Conservation (phyloP, 257 asterid genomes). For the Gentiana dahurica region DNA sequence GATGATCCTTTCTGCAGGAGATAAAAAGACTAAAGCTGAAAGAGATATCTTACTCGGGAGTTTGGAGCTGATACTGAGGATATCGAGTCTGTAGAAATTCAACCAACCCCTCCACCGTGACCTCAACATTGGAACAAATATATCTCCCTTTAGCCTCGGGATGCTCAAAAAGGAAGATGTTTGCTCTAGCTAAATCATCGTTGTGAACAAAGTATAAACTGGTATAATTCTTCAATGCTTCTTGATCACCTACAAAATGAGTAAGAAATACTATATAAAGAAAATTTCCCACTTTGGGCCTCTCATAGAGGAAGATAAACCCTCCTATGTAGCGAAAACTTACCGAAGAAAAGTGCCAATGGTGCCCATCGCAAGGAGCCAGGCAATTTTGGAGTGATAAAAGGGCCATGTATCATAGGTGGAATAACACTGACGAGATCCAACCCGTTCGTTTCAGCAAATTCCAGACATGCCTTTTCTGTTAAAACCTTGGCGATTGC, state of each 20-base stretch:
- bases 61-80: conserved; percentile 18
- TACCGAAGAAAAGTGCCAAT: conserved; percentile 7
- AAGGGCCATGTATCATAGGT: conserved; percentile 6
- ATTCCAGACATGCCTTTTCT: conserved; percentile 22
- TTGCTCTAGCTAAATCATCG: conserved; percentile 35
- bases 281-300: too few relatives aligned
- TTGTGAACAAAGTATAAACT: conserved; percentile 20
- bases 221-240: conserved; percentile 5
- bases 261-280: not conserved
- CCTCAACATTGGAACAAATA: conserved; percentile 32
- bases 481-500: conserved; percentile 13
- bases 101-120: conserved; percentile 17
- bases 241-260: conserved; percentile 16
- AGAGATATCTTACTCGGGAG: conserved; percentile 12
- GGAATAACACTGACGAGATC: conserved; percentile 12
- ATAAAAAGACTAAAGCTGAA: not conserved
- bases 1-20: too few relatives aligned
- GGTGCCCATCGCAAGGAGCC: not conserved
- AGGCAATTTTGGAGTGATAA: conserved; percentile 7
- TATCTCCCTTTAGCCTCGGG: conserved; percentile 39
- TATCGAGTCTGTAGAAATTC: conserved; percentile 23
- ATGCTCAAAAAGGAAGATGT: conserved; percentile 27
- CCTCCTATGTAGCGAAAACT: not conserved
- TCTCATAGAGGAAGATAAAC: too few relatives aligned
- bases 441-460: conserved; percentile 14